phyloP scores from a whole-genome alignment of 345 rosid genomes.

The Citrus sinensis region DNA sequence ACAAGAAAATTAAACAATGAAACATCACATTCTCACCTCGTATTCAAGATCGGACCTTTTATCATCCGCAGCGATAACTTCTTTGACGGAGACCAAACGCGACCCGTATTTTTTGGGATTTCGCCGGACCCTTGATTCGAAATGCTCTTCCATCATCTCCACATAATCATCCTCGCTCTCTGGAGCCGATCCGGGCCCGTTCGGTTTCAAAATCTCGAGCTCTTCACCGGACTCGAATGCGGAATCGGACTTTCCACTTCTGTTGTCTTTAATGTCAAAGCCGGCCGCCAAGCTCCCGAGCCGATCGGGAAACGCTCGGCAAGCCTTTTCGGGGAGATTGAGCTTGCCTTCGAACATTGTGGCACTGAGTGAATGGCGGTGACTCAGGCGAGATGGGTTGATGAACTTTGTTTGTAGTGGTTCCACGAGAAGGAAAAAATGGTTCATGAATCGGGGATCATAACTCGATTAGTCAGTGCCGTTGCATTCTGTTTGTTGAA shows the following conservation, averaged over 20 bases:
- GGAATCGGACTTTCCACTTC: constrained; percentile 23
- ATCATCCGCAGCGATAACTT: constrained; percentile 50
- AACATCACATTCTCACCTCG: constrained; percentile 37
- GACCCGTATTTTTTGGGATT: constrained; percentile 29
- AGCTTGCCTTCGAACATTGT: constrained; percentile 52
- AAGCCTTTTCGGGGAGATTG: constrained; percentile 44
- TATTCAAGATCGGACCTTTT: constrained; percentile 59
- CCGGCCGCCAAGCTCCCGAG: constrained; percentile 53
- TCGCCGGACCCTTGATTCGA: constrained; percentile 11
- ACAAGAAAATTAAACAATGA: background rate
- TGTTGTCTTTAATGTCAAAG: constrained; percentile 31
- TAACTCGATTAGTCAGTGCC: background rate
- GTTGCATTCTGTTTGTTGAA: background rate
- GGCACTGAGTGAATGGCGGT: constrained; percentile 16
- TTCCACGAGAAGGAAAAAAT: background rate
- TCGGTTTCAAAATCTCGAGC: constrained; percentile 51
- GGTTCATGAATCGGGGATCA: constrained; percentile 9
- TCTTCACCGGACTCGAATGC: constrained; percentile 49
- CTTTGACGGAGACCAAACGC: constrained; percentile 28
- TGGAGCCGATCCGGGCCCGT: constrained; percentile 25
- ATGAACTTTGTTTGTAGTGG: background rate
- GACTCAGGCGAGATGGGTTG: constrained; percentile 3
- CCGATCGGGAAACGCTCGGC: constrained; percentile 41
- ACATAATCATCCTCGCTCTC: constrained; percentile 19
- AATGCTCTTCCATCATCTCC: constrained; percentile 20